phyloP scores from a whole-genome alignment of 345 rosid species.

The Populus pruinosa region DNA sequence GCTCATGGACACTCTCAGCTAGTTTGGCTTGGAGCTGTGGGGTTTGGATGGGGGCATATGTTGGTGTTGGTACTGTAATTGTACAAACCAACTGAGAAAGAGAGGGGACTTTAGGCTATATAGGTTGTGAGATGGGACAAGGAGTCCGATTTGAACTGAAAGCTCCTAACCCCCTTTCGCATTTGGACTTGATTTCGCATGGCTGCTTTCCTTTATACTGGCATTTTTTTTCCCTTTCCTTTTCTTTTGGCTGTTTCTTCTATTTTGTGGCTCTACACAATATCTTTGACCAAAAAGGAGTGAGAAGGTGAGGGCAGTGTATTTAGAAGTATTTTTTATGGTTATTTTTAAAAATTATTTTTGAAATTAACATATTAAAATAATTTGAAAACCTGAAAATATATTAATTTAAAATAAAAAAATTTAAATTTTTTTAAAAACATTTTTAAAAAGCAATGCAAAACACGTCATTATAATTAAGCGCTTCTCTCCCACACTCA shows the following conservation, averaged over 20 bases:
- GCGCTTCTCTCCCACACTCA: background rate
- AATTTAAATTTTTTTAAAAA: too few species aligned
- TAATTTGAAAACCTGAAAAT: too few species aligned
- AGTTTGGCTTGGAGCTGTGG: constrained; percentile 58
- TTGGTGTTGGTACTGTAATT: constrained; percentile 19
- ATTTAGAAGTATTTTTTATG: too few species aligned
- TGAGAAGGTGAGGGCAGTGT: background rate
- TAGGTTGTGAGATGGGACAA: constrained; percentile 31
- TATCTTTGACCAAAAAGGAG: background rate
- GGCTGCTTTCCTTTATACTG: background rate
- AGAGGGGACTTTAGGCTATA: constrained; percentile 5
- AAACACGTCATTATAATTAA: background rate
- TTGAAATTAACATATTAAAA: too few species aligned
- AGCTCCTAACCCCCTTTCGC: constrained; percentile 46
- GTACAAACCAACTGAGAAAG: constrained; percentile 15
- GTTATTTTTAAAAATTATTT: too few species aligned
- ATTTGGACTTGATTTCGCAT: constrained; percentile 39
- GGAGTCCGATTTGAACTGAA: constrained; percentile 70
- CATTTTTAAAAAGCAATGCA: too few species aligned
- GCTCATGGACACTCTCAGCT: constrained; percentile 67
- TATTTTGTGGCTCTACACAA: background rate
- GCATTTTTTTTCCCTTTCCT: background rate
- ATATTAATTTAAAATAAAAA: too few species aligned
- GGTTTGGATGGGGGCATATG: constrained; percentile 26
- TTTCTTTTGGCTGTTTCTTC: background rate